Base-by-base conservation (phyloP, 768 basidiomycete genomes). In the Kwoniella mangroviensis region DNA sequence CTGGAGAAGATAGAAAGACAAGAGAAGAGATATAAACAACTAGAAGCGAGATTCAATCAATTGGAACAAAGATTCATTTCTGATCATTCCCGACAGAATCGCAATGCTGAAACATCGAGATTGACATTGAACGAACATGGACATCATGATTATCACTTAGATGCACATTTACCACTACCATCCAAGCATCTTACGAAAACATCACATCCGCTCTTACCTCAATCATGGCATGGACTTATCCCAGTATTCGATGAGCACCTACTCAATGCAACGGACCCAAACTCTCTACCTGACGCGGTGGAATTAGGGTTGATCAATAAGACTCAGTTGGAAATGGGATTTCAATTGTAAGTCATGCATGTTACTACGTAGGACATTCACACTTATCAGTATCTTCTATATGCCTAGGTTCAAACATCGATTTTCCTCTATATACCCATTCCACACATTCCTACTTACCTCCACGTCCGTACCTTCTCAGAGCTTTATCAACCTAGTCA, bases 271-370 rank as follows among this genome's bases (percentile, higher is more conserved):
- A 56, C 58, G 21, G 55, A 55, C 21, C 64, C 64, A 12, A 42
- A 53, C 24, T 56, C 56, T 19, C 65, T 65, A 21, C 63, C 63
- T 4, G 63, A 64, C 60, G 34, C 49, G 5, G 52, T 65, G 4
- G 57, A 49, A 12, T 12, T 54, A 40, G 69, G 69, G 3, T 19
- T 65, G 24, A 17, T 59, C 12, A 52, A 56, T 17, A n/a, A 19
- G n/a, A 15, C 52, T 15, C 69, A 70, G 49, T 22, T 70, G 26
- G 63, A 65, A 13, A 70, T 65, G 69, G 69, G 49, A 15, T 70
- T 70, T 49, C 69, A 70, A 15, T 21, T 70, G 69, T 70, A 40
- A 59, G 63, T 65, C 9, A 7, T 34, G n/a, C n/a, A n/a, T n/a
- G n/a, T n/a, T n/a, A n/a, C n/a, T n/a, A n/a, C n/a, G n/a, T n/a